A percentile compares a stretch with the other conserved stretches of the same genome.
Conservation (phyloP, 176 grass and related monocot genomes). For the Zea luxurians region DNA sequence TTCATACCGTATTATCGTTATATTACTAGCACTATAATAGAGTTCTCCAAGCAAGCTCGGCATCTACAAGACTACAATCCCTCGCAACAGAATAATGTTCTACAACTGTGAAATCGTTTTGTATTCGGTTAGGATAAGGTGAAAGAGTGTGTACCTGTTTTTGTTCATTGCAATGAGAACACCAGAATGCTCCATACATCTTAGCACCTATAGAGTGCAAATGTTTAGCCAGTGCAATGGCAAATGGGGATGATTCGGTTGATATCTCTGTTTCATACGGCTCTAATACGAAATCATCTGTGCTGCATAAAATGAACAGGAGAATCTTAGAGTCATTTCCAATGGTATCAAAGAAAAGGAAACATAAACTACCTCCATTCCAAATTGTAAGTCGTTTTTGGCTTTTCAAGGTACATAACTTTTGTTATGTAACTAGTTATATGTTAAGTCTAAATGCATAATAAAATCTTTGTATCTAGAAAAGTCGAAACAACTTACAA, state of each 20-base stretch:
- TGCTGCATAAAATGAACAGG: slow-evolving; percentile 50
- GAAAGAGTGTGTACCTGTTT: slow-evolving; percentile 62
- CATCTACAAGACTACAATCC: neutral
- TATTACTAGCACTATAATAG: slow-evolving; percentile 6
- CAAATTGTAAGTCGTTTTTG: no score
- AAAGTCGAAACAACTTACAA: no score
- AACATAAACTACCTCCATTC: neutral
- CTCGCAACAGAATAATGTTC: neutral
- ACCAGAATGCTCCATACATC: slow-evolving; percentile 99
- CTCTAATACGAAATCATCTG: slow-evolving; percentile 71
- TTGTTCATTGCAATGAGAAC: slow-evolving; percentile 96
- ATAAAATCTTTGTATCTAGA: no score
- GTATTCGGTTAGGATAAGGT: neutral
- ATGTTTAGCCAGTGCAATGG: slow-evolving; percentile 86
- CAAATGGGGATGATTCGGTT: slow-evolving; percentile 67
- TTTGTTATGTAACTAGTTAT: no score
- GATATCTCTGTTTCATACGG: slow-evolving; percentile 81
- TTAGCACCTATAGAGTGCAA: slow-evolving; percentile 82
- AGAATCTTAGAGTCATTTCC: slow-evolving; percentile 5
- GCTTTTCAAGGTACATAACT: no score
- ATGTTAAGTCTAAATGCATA: no score
- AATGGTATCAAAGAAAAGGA: neutral
- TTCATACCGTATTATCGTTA: neutral
- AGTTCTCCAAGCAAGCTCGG: neutral
- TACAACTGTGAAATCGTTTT: neutral